Conservation (phyloP, 2,329 filamentous ascomycete genomes). For the Calonectria hongkongensis region DNA sequence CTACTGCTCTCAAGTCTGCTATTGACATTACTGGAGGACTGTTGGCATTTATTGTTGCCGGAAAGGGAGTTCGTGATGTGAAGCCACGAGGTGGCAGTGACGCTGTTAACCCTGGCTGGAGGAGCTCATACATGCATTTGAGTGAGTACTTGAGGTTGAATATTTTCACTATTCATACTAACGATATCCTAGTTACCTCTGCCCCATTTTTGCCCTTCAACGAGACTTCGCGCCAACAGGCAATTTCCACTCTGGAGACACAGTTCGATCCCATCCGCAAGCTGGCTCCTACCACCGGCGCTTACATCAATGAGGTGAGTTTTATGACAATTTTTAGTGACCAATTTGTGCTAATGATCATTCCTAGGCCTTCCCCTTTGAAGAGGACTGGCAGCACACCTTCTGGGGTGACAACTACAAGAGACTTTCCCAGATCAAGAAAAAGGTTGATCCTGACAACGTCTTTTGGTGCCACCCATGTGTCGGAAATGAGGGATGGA, state of each 20-base stretch:
- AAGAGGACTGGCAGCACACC: slow-evolving; percentile 61
- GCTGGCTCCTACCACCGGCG: slow-evolving; percentile 63
- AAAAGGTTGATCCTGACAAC: slow-evolving; percentile 66
- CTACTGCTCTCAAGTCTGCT: slow-evolving; percentile 56
- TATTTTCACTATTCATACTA: background rate
- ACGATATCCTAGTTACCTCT: slow-evolving; percentile 50
- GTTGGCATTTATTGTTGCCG: slow-evolving; percentile 64
- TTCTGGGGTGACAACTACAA: slow-evolving; percentile 69
- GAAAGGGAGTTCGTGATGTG: slow-evolving; percentile 66
- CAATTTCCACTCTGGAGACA: slow-evolving; percentile 53
- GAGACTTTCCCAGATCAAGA: slow-evolving; percentile 66
- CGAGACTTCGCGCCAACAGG: slow-evolving; percentile 52
- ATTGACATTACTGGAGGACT: slow-evolving; percentile 53
- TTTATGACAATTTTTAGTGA: rapidly evolving
- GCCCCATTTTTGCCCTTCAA: slow-evolving; percentile 58
- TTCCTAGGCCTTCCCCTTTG: slow-evolving; percentile 59
- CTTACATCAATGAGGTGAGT: slow-evolving; percentile 68
- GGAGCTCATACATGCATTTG: slow-evolving; percentile 64
- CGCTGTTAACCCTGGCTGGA: slow-evolving; percentile 71
- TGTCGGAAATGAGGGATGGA: slow-evolving; percentile 67
- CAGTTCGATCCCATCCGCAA: slow-evolving; percentile 60
- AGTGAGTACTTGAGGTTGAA: slow-evolving; percentile 56
- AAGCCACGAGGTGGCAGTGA: slow-evolving; percentile 66
- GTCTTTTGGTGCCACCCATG: slow-evolving; percentile 70
- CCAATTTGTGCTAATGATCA: rapidly evolving